Conservation (phyloP, 1,139 yeast genomes). For the Kluyveromyces sp. region DNA sequence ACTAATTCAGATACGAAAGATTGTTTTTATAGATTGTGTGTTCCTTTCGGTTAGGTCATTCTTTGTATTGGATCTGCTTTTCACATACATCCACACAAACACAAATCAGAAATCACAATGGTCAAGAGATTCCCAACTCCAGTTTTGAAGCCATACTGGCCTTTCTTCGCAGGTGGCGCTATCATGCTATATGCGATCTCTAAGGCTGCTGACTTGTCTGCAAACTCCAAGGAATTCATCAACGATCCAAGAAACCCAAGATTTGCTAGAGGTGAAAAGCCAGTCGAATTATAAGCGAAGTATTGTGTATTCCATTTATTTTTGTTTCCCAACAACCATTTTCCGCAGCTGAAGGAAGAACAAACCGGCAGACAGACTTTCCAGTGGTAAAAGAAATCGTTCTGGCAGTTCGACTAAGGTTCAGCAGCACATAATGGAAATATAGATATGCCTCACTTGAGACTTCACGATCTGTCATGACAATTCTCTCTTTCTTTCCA, state of each 20-base stretch:
- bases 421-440: no score
- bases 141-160: conserved; percentile 56
- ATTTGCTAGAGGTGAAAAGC: conserved; percentile 48
- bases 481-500: neutral
- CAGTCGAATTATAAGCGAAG: conserved; percentile 28
- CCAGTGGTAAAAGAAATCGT: no score
- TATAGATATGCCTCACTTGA: neutral
- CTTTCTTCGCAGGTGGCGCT: conserved; percentile 57
- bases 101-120: conserved; percentile 9
- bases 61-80: no score
- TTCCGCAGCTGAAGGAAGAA: neutral
- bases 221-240: conserved; percentile 54
- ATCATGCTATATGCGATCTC: conserved; percentile 48
- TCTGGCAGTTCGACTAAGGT: no score
- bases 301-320: neutral
- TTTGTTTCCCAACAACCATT: neutral
- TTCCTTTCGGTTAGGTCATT: no score
- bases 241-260: conserved; percentile 79
- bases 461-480: conserved; percentile 6
- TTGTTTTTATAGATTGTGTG: no score
- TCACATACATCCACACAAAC: neutral
- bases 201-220: conserved; percentile 49
- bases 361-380: no score
- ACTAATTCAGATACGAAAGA: no score
- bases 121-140: conserved; percentile 44